Evolutionary conservation across 768 basidiomycete species (phyloP), one percentile per base, ranked within the genome.

Genomic region (Calocybe gangraenosa): DNA sequence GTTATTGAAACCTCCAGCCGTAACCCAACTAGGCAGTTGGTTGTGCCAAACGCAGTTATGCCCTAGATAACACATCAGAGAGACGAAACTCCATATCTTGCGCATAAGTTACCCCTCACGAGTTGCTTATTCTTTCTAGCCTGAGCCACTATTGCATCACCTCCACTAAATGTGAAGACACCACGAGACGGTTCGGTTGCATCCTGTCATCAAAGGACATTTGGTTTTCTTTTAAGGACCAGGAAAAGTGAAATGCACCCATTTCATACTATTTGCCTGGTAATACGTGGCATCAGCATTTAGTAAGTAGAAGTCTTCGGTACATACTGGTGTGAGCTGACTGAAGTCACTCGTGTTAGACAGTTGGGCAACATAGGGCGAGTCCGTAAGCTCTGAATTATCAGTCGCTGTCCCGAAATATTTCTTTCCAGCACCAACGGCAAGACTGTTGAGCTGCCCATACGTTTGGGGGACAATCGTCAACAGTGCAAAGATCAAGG

Each of bases 371-470:
- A 65, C 60, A 54, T 76, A 76, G 1, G 69, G 49, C 0, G 62
- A 48, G 50, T 76, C 70, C 11, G 62, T 67, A 20, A 75, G 62
- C 55, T 76, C 74, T 40, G 58, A 52, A 52, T 73, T 73, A 59
- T 76, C 73, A 1, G 73, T 75, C 22, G 75, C 75, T 23, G 69
- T 65, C 13, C 75, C 74, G 48, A 76, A 76, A 63, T 76, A 75
- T 23, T 62, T 58, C 57, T 74, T 74, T 22, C 72, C 71, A 7
- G 68, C 66, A n/a, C 67, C 62, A 46, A 63, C 64, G 5, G 73
- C 73, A 6, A 64, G 67, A 49, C 71, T 74, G 49, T 79, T 75
- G 22, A 82, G 69, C 25, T 41, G 40, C 18, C 25, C 40, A 30
- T 41, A 15, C 15, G 9, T 20, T 5, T 14, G 15, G 11, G 11